Percentiles rank a stretch among this genome's conserved stretches.
phyloP scores from a whole-genome alignment of 441 rosid genomes.

The Capsella rubella region DNA sequence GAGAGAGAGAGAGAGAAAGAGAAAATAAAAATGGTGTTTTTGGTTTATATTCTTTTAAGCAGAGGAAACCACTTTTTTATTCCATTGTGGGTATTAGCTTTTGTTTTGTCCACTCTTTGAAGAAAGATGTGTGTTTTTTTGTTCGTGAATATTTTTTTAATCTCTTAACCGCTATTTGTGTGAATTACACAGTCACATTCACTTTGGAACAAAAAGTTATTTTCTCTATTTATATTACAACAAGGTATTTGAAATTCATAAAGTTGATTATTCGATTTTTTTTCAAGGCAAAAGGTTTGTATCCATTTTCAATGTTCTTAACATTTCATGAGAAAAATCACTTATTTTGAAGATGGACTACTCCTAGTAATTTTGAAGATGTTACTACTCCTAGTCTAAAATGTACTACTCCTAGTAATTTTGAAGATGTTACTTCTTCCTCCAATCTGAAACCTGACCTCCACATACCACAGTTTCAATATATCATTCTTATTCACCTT shows the following conservation, averaged over 20 bases:
- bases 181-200: conserved; percentile 46
- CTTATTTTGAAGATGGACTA: no score
- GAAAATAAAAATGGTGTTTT: conserved; percentile 19
- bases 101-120: conserved; percentile 43
- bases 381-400: no score
- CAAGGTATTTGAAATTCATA: conserved; percentile 11
- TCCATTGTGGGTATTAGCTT: conserved; percentile 41
- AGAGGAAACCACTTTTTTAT: conserved; percentile 32
- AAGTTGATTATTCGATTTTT: no score
- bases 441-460: no score
- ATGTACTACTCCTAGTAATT: no score
- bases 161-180: conserved; percentile 18
- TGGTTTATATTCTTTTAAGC: conserved; percentile 5
- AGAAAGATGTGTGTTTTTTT: conserved; percentile 6
- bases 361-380: no score
- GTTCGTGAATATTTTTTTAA: conserved; percentile 30
- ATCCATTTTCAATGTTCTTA: no score
- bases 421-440: no score
- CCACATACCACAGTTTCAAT: no score
- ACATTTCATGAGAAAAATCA: no score
- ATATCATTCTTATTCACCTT: no score
- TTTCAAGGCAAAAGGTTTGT: no score
- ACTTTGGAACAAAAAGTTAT: conserved; percentile 19
- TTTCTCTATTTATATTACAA: conserved; percentile 13
- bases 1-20: conserved; percentile 26